These are phyloP conservation scores for Lichina pygmaea DNA, from an alignment of 495 filamentous ascomycete species.

Conservation along the genomic window DNA sequence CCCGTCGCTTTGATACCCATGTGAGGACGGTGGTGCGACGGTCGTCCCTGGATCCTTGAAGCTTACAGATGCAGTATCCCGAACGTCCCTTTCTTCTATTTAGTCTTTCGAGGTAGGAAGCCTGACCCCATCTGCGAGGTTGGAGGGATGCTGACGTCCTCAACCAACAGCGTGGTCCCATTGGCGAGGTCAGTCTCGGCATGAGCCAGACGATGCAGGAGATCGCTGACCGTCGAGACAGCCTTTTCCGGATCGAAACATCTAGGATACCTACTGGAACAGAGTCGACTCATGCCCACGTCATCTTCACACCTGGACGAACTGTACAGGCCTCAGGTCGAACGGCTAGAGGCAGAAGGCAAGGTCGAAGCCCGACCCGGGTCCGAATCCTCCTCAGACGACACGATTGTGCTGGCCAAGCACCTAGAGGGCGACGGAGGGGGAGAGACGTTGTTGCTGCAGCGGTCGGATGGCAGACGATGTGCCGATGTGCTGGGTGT, in stretches of 20 bases:
- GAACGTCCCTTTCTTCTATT: slow-evolving; percentile 95
- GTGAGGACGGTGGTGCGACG: slow-evolving; percentile 22
- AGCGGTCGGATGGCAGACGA: neutral
- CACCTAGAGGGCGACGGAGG: neutral
- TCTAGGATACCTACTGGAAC: slow-evolving; percentile 49
- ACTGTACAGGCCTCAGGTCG: slow-evolving; percentile 27
- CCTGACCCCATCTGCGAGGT: neutral
- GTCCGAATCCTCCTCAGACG: slow-evolving; percentile 6
- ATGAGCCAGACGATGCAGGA: neutral
- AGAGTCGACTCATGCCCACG: slow-evolving; percentile 32
- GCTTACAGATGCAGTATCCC: slow-evolving; percentile 31
- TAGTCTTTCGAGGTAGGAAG: slow-evolving; percentile 38
- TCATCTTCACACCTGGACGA: slow-evolving; percentile 40
- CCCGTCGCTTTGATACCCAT: slow-evolving; percentile 64
- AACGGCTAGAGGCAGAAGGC: slow-evolving; percentile 1
- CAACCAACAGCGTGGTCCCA: slow-evolving; percentile 22
- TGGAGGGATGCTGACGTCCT: no score
- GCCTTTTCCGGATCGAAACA: slow-evolving; percentile 69
- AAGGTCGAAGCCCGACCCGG: neutral
- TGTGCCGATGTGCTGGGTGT: neutral
- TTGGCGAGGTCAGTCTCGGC: slow-evolving; percentile 25
- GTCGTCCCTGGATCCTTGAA: neutral
- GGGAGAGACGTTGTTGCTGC: slow-evolving; percentile 1
- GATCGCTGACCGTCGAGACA: slow-evolving; percentile 5
- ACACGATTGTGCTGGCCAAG: slow-evolving; percentile 2